These are phyloP conservation scores for Ustilago esculenta DNA, from an alignment of 1,284 basidiomycete species.

Conservation along the genomic window DNA sequence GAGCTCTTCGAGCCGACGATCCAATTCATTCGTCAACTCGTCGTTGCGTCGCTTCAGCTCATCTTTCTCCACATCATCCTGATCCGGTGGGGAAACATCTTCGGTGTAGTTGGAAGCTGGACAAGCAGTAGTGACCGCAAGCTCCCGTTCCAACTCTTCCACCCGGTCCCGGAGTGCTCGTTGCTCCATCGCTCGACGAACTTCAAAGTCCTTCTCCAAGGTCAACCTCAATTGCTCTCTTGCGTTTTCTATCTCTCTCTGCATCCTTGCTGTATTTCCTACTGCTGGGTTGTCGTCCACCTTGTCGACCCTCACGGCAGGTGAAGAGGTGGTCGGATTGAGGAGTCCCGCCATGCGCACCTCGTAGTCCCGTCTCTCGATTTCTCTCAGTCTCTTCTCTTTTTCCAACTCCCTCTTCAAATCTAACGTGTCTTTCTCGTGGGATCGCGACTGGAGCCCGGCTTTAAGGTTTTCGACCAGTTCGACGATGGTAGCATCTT, in stretches of 20 bases:
- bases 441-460: not conserved
- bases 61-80: not conserved
- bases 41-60: constrained; percentile 5
- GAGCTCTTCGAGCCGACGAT: constrained; percentile 32
- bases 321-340: not conserved
- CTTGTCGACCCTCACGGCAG: too few relatives aligned
- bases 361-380: constrained; percentile 32
- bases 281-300: too few relatives aligned
- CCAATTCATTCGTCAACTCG: constrained; percentile 17
- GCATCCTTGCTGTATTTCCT: not conserved
- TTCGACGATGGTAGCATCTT: constrained; percentile 10
- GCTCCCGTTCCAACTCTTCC: constrained; percentile 12
- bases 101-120: not conserved
- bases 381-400: constrained; percentile 22
- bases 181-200: constrained; percentile 27
- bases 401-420: constrained; percentile 21
- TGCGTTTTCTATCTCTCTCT: constrained; percentile 7
- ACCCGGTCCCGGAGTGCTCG: constrained; percentile 5
- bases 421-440: not conserved
- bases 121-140: not conserved
- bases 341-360: constrained; percentile 25
- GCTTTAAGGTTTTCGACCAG: constrained; percentile 11
- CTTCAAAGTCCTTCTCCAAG: constrained; percentile 36
- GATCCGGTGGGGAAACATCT: too few relatives aligned
- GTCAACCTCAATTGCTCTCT: constrained; percentile 22